Conservation (phyloP, 2,329 filamentous ascomycete genomes). For the Botrytis fragariae region DNA sequence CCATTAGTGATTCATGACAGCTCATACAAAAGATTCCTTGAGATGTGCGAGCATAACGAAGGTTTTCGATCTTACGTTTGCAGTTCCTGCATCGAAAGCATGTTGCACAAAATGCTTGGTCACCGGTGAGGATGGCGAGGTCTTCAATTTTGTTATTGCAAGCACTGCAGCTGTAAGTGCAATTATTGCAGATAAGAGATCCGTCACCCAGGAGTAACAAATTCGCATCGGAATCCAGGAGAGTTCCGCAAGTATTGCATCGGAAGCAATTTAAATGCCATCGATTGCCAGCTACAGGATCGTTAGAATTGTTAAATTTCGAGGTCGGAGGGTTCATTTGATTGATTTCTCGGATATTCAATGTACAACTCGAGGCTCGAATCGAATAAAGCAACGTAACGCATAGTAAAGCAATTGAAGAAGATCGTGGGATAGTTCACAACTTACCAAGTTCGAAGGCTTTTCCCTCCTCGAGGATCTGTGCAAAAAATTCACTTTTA, state of each 20-base stretch:
- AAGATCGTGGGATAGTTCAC: constrained; percentile 9
- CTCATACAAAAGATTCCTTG: constrained; percentile 99
- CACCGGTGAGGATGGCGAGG: constrained; percentile 91
- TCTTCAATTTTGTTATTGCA: constrained; percentile 98
- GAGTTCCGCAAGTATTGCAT: constrained; percentile 90
- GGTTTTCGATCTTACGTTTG: constrained; percentile 97
- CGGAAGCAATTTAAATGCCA: constrained; percentile 99
- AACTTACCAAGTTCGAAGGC: constrained; percentile 89
- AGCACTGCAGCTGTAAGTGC: constrained; percentile 96
- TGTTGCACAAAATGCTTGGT: constrained; percentile 95
- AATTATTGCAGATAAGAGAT: constrained; percentile 98
- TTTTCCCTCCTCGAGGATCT: constrained; percentile 98
- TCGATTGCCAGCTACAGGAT: constrained; percentile 74
- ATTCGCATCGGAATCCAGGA: constrained; percentile 97
- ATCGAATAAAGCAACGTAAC: constrained; percentile 19
- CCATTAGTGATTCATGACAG: constrained; percentile 96
- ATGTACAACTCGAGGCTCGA: constrained; percentile 21
- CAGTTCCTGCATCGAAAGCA: constrained; percentile 98
- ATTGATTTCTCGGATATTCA: constrained; percentile 10
- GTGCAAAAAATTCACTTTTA: constrained; percentile 31
- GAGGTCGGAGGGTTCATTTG: constrained; percentile 18
- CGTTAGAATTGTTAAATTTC: constrained; percentile 29
- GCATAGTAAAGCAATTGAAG: constrained; percentile 4
- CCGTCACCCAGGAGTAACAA: constrained; percentile 95
- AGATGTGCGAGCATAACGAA: constrained; percentile 94